phyloP scores from a whole-genome alignment of 257 asterid species.

The Solanum pinnatisectum region DNA sequence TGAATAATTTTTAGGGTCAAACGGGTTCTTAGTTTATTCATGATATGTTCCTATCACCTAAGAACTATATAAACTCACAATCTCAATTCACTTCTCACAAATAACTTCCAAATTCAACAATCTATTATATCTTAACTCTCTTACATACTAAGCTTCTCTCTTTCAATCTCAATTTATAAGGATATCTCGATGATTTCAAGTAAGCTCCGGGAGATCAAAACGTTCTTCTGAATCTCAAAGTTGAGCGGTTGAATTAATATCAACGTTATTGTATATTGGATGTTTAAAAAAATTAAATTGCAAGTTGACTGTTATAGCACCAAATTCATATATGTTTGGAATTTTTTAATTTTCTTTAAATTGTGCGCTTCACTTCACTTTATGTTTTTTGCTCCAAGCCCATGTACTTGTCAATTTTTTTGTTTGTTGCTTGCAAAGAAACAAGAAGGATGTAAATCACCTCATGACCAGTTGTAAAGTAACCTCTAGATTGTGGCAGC shows the following conservation, averaged over 20 bases:
- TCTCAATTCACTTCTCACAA: background rate
- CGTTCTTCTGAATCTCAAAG: background rate
- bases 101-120: background rate
- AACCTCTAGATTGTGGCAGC: background rate
- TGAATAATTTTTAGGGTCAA: background rate
- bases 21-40: background rate
- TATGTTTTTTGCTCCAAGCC: background rate
- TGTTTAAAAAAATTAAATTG: background rate
- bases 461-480: background rate
- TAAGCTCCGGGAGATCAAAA: background rate
- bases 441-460: background rate
- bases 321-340: background rate
- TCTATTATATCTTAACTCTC: background rate
- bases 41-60: background rate
- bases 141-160: background rate
- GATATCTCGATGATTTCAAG: background rate
- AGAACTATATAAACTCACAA: background rate
- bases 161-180: background rate
- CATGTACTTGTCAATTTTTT: background rate
- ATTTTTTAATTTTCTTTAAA: background rate
- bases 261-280: background rate
- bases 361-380: background rate
- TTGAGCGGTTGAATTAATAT: background rate
- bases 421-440: background rate
- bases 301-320: background rate